These are phyloP conservation scores for Colletotrichum spaethianum DNA, from an alignment of 2,329 filamentous ascomycete species.

Conservation along the genomic window DNA sequence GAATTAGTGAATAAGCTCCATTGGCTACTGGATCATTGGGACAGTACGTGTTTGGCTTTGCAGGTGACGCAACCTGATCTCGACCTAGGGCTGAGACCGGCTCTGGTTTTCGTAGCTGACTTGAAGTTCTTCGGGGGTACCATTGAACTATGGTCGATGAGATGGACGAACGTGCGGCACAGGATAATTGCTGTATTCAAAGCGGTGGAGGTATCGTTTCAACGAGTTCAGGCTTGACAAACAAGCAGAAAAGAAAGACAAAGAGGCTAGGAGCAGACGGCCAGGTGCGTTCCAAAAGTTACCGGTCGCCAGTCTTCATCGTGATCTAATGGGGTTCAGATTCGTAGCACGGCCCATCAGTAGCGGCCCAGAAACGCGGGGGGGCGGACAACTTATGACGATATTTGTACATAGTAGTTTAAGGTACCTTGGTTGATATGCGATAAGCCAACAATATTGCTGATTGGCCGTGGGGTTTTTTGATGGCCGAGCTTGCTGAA, in stretches of 20 bases:
- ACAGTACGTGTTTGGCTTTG: constrained; percentile 48
- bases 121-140: constrained; percentile 21
- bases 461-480: constrained; percentile 21
- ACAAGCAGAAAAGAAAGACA: background rate
- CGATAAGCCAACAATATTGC: constrained; percentile 21
- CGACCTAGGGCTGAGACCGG: constrained; percentile 44
- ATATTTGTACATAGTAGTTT: constrained; percentile 7
- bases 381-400: constrained; percentile 30
- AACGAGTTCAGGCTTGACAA: background rate
- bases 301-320: constrained; percentile 4
- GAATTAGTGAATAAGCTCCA: background rate
- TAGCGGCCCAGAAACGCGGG: constrained; percentile 30
- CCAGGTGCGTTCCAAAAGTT: background rate
- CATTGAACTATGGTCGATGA: constrained; percentile 19
- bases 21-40: background rate
- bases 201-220: background rate
- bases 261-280: background rate
- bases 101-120: constrained; percentile 25
- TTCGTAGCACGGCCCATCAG: constrained; percentile 11
- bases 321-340: background rate
- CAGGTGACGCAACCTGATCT: constrained; percentile 50
- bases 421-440: constrained; percentile 1
- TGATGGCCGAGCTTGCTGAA: constrained; percentile 5
- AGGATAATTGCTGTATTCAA: background rate
- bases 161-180: background rate